These are phyloP conservation scores for Nemania sp. DNA, from an alignment of 2,329 filamentous ascomycete genomes.

Conservation along the genomic window DNA sequence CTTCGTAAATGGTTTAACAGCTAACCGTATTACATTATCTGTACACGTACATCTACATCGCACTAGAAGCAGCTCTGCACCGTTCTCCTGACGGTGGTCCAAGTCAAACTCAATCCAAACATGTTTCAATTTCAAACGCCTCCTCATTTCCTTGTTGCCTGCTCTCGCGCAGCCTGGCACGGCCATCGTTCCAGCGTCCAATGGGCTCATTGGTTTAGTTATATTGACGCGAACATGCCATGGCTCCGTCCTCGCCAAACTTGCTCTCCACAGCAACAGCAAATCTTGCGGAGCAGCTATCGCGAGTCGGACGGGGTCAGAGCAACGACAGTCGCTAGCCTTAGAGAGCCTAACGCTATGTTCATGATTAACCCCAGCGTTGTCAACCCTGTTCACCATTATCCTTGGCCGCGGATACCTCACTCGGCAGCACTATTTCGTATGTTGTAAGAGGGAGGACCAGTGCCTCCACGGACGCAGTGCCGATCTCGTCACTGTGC, in stretches of 20 bases:
- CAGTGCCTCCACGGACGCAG: conserved; percentile 11
- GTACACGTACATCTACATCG: neutral
- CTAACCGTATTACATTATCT: conserved; percentile 3
- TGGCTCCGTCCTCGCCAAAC: neutral
- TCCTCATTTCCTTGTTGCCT: neutral
- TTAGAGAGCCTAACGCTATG: neutral
- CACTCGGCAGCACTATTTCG: neutral
- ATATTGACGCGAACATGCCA: neutral
- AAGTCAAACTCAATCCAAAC: conserved; percentile 12
- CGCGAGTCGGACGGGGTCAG: neutral
- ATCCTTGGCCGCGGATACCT: neutral
- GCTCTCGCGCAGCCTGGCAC: neutral
- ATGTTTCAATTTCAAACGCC: neutral
- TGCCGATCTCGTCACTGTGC: conserved; percentile 1
- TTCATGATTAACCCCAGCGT: neutral
- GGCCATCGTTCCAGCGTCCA: neutral
- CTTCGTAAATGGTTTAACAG: neutral
- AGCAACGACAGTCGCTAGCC: neutral
- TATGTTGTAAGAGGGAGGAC: conserved; percentile 12
- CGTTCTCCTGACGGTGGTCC: neutral
- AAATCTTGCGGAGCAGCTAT: neutral
- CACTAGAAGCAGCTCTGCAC: neutral
- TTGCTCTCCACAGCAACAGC: neutral
- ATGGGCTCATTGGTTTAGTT: neutral
- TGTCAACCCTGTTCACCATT: neutral